Conservation (phyloP, 2,329 filamentous ascomycete genomes). For the Rhynchosporium graminicola region DNA sequence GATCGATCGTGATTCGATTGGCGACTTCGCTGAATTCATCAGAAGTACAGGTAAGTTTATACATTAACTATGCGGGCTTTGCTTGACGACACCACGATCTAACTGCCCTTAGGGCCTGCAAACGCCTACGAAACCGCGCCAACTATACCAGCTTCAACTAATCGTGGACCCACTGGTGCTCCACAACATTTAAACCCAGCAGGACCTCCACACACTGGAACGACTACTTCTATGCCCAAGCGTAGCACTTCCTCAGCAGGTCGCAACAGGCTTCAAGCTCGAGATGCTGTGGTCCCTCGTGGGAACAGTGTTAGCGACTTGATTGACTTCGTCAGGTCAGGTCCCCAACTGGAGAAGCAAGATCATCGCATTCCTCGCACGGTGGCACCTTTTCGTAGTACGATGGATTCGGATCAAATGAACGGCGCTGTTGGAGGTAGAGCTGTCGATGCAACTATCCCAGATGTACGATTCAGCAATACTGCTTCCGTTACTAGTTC, state of each 20-base stretch:
- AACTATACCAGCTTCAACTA: slow-evolving; percentile 38
- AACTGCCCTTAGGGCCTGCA: slow-evolving; percentile 55
- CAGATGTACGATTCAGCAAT: slow-evolving; percentile 55
- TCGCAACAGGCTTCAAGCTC: slow-evolving; percentile 64
- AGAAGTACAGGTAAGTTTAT: slow-evolving; percentile 60
- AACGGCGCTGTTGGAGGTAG: slow-evolving; percentile 53
- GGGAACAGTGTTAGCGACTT: slow-evolving; percentile 77
- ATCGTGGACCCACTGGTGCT: slow-evolving; percentile 38
- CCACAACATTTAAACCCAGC: slow-evolving; percentile 34
- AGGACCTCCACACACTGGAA: slow-evolving; percentile 24
- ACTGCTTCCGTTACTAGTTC: slow-evolving; percentile 46
- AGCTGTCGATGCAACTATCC: slow-evolving; percentile 58
- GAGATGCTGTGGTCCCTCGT: slow-evolving; percentile 65
- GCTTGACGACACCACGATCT: not conserved
- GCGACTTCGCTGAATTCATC: slow-evolving; percentile 88
- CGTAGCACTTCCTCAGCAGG: slow-evolving; percentile 42
- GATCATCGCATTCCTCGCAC: slow-evolving; percentile 75
- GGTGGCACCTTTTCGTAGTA: slow-evolving; percentile 82
- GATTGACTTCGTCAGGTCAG: slow-evolving; percentile 92
- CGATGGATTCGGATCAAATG: slow-evolving; percentile 84
- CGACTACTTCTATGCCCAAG: slow-evolving; percentile 29
- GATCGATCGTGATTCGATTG: slow-evolving; percentile 67
- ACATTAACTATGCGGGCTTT: not conserved
- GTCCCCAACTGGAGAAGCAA: slow-evolving; percentile 57
- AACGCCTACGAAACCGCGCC: slow-evolving; percentile 40